phyloP scores from a whole-genome alignment of 2,329 filamentous ascomycete species.

The Fusarium nodosum region DNA sequence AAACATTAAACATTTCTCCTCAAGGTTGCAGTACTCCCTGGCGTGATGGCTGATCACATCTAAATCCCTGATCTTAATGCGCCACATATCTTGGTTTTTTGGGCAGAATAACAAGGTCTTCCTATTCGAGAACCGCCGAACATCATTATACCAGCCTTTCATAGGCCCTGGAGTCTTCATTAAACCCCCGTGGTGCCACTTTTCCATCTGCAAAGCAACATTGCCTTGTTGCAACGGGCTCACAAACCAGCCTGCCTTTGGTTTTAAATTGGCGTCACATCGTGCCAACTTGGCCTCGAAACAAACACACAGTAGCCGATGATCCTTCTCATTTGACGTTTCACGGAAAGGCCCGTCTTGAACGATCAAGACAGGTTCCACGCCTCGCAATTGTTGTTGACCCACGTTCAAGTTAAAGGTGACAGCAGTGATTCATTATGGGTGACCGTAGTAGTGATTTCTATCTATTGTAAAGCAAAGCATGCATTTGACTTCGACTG shows the following conservation, averaged over 20 bases:
- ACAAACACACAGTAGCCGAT: constrained; percentile 37
- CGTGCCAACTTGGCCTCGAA: constrained; percentile 36
- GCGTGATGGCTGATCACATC: constrained; percentile 33
- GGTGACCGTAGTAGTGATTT: constrained; percentile 45
- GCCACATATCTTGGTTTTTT: constrained; percentile 19
- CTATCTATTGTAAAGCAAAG: constrained; percentile 48
- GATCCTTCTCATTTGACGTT: constrained; percentile 39
- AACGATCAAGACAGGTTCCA: neutral
- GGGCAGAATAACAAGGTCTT: constrained; percentile 9
- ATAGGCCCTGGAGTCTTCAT: constrained; percentile 7
- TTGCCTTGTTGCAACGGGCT: constrained; percentile 40
- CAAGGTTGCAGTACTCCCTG: constrained; percentile 34
- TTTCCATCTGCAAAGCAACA: constrained; percentile 40
- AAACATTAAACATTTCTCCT: constrained; percentile 38
- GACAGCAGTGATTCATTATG: constrained; percentile 41
- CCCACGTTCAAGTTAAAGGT: neutral
- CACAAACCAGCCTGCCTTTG: constrained; percentile 31
- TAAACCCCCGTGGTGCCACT: constrained; percentile 40
- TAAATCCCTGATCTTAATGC: constrained; percentile 37
- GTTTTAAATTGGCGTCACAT: constrained; percentile 46
- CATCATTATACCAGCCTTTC: constrained; percentile 23
- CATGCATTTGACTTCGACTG: constrained; percentile 46
- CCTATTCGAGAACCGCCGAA: constrained; percentile 40
- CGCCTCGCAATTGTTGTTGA: neutral
- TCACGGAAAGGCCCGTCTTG: constrained; percentile 24